These are phyloP conservation scores for Pythium aphanidermatum DNA, from an alignment of 352 stramenopile species.

Conservation along the genomic window DNA sequence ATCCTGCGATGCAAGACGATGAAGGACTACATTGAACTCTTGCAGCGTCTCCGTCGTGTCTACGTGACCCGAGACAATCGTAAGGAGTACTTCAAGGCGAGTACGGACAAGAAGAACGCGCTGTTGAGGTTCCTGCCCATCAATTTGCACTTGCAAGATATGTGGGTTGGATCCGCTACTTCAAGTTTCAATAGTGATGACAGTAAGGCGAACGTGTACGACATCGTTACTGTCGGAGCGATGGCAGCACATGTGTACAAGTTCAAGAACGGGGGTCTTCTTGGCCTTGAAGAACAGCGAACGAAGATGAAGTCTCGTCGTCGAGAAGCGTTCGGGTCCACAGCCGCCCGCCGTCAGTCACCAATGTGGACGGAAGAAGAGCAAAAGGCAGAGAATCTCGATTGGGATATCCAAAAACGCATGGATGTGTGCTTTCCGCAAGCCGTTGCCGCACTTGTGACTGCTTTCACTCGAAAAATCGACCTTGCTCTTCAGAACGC, in stretches of 20 bases:
- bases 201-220: constrained; percentile 54
- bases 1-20: constrained; percentile 48
- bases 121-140: constrained; percentile 76
- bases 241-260: constrained; percentile 87
- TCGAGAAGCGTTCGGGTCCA: constrained; percentile 38
- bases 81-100: constrained; percentile 84
- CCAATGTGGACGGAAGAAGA: constrained; percentile 80
- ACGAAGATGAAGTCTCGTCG: constrained; percentile 61
- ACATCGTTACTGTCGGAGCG: constrained; percentile 81
- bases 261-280: constrained; percentile 82
- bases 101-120: constrained; percentile 81
- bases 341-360: constrained; percentile 45
- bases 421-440: constrained; percentile 85
- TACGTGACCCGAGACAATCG: constrained; percentile 65
- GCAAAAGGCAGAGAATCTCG: constrained; percentile 68
- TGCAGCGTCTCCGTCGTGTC: constrained; percentile 51
- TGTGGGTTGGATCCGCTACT: constrained; percentile 67
- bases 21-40: constrained; percentile 67
- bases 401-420: constrained; percentile 73
- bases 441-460: constrained; percentile 71
- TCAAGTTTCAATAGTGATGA: constrained; percentile 16
- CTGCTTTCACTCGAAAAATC: constrained; percentile 74
- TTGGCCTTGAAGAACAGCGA: constrained; percentile 65
- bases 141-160: constrained; percentile 83
- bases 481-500: constrained; percentile 64